These are phyloP conservation scores for Eimeria mitis DNA, from an alignment of 169 alveolate species.

Conservation along the genomic window DNA sequence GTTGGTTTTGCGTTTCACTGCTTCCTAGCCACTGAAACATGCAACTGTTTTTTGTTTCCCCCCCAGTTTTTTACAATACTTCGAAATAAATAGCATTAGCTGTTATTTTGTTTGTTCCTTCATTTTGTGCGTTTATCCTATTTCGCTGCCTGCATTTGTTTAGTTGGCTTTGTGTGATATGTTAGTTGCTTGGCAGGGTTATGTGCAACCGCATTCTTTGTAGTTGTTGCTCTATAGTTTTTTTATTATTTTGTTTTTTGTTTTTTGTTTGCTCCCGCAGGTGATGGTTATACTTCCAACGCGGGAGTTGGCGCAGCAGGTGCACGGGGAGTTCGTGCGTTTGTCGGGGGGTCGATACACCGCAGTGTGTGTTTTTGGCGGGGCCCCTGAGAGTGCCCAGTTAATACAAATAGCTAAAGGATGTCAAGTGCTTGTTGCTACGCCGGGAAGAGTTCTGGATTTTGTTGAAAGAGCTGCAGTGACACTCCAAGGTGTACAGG, in stretches of 20 bases:
- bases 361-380: constrained; percentile 48
- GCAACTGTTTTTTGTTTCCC: too few species aligned
- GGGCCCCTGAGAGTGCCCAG: constrained; percentile 58
- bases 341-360: constrained; percentile 21
- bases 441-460: constrained; percentile 63
- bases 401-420: not conserved
- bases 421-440: constrained; percentile 8
- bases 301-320: constrained; percentile 79
- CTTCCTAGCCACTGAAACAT: too few species aligned
- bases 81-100: too few species aligned
- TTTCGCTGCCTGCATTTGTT: too few species aligned
- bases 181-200: not conserved
- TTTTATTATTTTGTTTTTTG: too few species aligned
- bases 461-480: constrained; percentile 19
- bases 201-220: too few species aligned
- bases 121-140: too few species aligned
- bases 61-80: too few species aligned
- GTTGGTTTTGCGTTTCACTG: too few species aligned
- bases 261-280: not conserved
- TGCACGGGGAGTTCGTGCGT: constrained; percentile 42
- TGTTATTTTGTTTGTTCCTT: too few species aligned
- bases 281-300: constrained; percentile 46
- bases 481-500: constrained; percentile 3
- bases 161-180: too few species aligned
- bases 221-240: too few species aligned